Conservation (phyloP, 225 moss, liverwort and hornwort genomes). For the Sphagnum contortum region DNA sequence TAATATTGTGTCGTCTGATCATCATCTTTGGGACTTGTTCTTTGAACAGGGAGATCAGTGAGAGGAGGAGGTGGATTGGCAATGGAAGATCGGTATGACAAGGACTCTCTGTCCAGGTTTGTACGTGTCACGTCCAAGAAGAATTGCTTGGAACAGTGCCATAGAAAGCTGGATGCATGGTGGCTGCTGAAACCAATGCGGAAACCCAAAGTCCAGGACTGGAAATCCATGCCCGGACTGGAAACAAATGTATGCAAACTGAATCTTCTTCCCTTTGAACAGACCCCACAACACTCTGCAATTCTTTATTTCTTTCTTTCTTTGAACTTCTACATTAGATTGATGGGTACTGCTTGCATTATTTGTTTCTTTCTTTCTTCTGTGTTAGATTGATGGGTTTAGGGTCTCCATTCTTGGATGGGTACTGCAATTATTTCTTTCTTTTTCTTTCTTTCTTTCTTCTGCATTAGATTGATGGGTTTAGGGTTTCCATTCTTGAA, state of each 20-base stretch:
- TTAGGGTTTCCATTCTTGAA: not conserved
- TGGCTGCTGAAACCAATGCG: constrained; percentile 44
- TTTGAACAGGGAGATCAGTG: constrained; percentile 16
- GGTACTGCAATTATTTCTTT: not conserved
- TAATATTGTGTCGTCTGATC: too few relatives aligned
- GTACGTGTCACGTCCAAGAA: constrained; percentile 30
- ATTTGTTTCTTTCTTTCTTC: not conserved
- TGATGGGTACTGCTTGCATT: not conserved
- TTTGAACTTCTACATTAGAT: not conserved
- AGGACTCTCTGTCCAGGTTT: constrained; percentile 35
- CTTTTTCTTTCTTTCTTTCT: not conserved
- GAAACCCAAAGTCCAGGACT: constrained; percentile 11
- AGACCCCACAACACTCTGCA: constrained; percentile 20
- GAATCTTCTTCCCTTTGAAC: too few relatives aligned
- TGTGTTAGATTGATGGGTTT: not conserved
- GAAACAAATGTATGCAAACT: too few relatives aligned
- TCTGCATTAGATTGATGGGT: not conserved
- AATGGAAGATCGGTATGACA: constrained; percentile 66
- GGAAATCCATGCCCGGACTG: constrained; percentile 20
- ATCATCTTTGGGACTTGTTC: too few relatives aligned
- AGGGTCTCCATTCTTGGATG: not conserved
- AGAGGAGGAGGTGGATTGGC: constrained; percentile 29
- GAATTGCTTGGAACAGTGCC: constrained; percentile 41
- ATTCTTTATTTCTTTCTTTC: not conserved
- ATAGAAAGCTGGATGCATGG: constrained; percentile 29